Evolutionary conservation across 495 filamentous ascomycete species (phyloP), one percentile per base, ranked within the genome.

Genomic region (Talaromyces liani): DNA sequence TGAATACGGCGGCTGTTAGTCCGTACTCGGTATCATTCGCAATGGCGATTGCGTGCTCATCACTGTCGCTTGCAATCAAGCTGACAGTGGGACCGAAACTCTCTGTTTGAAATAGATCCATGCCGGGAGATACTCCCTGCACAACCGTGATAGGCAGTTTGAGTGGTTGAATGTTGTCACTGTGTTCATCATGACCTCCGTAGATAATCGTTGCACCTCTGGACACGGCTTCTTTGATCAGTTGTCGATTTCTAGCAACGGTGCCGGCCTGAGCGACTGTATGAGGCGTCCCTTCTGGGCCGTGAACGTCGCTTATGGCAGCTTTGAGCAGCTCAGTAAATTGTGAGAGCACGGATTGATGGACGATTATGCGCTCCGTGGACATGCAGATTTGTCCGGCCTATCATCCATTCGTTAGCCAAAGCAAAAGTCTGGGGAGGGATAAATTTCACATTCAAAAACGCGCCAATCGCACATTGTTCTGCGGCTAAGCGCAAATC

Each of bases 321-420:
- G 8, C 33, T 36, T 12, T 80, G 79, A 31, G 82, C 82, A 62
- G 96, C 73, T n/a, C 80, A 36, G 9, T 36, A 36, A 36, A 36
- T 12, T 12, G 33, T 12, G 33, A 12, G 1, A 36, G 8, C 10
- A 36, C 33, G 9, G 33, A 78, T 47, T 84, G 84, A 69, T 95
- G 89, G 25, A 96, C 90, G 25, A 96, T 74, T 70, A 97, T 91
- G 34, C 89, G 85, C 78, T 96, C 93, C 0, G 92, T 96, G 1
- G 86, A 84, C 93, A 97, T 94, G 78, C 93, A 97, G 57, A 95
- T 86, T 79, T 97, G 93, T 0, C 93, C 93, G 24, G 84, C 75
- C 60, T 62, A n/a, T 29, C 53, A 53, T 18, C 14, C 55, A 18
- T 6, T 34, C 14, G 36, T 29, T 10, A 14, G 27, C 2, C 2